A percentile compares a stretch with the other conserved stretches of the same genome.
Conservation (phyloP, 2,329 filamentous ascomycete species). For the Phyllosticta citriasiana region DNA sequence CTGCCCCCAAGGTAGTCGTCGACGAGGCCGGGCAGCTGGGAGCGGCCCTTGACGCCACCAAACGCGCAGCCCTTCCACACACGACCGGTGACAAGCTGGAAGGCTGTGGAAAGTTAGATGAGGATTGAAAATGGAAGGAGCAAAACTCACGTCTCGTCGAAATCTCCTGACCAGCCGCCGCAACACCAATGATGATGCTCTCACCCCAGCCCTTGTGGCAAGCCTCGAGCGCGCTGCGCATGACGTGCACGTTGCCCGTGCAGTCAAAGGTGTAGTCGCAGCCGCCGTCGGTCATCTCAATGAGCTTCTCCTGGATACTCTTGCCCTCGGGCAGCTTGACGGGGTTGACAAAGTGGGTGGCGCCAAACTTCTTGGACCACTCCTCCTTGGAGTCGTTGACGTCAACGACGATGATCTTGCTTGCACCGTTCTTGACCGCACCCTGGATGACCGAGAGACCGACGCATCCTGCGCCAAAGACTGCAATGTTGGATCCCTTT, state of each 20-base stretch:
- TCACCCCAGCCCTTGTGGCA: constrained; percentile 99
- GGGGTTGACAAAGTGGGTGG: constrained; percentile 95
- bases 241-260: constrained; percentile 92
- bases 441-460: constrained; percentile 93
- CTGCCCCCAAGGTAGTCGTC: constrained; percentile 79
- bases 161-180: constrained; percentile 92
- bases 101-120: constrained; percentile 47
- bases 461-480: constrained; percentile 95
- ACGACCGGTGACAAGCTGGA: constrained; percentile 96
- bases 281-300: constrained; percentile 96
- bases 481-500: constrained; percentile 75
- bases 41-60: constrained; percentile 94
- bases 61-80: constrained; percentile 98
- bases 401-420: constrained; percentile 67
- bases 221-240: constrained; percentile 89
- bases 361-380: constrained; percentile 90
- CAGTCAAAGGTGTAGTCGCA: constrained; percentile 99
- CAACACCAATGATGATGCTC: constrained; percentile 95
- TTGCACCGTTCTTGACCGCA: constrained; percentile 72
- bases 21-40: constrained; percentile 79
- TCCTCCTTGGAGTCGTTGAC: constrained; percentile 85
- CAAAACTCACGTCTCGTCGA: constrained; percentile 72
- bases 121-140: constrained; percentile 1
- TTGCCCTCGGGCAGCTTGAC: constrained; percentile 52
- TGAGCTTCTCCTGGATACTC: constrained; percentile 81